Percentiles rank a stretch among this genome's conserved stretches.
Evolutionary conservation across 2,329 filamentous ascomycete species (phyloP).

Genomic region (Venturiaceae sp.): DNA sequence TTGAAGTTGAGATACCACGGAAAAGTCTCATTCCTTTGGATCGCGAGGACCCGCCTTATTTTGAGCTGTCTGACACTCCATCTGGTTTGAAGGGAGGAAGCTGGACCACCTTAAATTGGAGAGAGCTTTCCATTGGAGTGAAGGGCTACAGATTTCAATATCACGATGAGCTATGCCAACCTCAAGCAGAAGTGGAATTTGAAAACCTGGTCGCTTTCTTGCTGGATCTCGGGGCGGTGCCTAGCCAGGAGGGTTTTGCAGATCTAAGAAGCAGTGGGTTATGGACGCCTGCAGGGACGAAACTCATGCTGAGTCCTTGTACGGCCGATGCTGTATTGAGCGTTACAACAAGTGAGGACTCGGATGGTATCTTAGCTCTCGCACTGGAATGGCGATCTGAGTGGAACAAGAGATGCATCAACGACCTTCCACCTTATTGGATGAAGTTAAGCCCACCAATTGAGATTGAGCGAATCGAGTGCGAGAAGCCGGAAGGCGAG

Average conservation of each 20-base stretch:
- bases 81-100: conserved; percentile 49
- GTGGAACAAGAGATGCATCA: conserved; percentile 15
- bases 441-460: conserved; percentile 11
- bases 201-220: conserved; percentile 53
- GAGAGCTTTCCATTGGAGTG: conserved; percentile 49
- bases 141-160: conserved; percentile 57
- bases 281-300: conserved; percentile 21
- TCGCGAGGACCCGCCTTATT: conserved; percentile 48
- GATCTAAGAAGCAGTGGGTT: conserved; percentile 14
- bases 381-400: conserved; percentile 14
- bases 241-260: conserved; percentile 45
- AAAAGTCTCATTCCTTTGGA: conserved; percentile 54
- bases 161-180: conserved; percentile 36
- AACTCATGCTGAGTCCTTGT: conserved; percentile 14
- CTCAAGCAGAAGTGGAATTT: conserved; percentile 43
- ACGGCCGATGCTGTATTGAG: conserved; percentile 16
- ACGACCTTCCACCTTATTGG: conserved; percentile 20
- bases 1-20: conserved; percentile 56
- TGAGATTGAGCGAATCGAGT: conserved; percentile 10
- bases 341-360: conserved; percentile 18
- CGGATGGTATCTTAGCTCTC: conserved; percentile 18
- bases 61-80: conserved; percentile 42
- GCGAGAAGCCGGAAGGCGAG: conserved; percentile 11
- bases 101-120: conserved; percentile 60
- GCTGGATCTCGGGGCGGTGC: conserved; percentile 53